Percentiles rank a stretch among this genome's conserved stretches.
Conservation (phyloP, 331 rosid genomes). For the Phaseolus coccineus region DNA sequence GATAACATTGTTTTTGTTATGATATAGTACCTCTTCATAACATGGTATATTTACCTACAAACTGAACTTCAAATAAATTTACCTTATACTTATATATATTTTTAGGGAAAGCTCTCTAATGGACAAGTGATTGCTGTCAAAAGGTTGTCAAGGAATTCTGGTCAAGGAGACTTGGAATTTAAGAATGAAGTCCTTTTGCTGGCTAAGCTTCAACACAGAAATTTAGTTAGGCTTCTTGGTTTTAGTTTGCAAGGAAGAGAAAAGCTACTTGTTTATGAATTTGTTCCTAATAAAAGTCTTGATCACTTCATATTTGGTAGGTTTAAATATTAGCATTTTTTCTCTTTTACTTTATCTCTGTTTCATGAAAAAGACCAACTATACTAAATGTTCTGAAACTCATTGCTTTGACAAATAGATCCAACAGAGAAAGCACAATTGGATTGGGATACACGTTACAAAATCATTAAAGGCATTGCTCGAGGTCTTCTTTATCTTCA, state of each 20-base stretch:
- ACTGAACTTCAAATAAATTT: neutral
- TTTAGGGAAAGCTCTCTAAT: slow-evolving; percentile 43
- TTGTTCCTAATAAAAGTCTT: neutral
- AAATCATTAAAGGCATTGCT: neutral
- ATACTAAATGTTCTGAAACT: neutral
- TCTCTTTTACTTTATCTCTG: neutral
- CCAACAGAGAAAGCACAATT: neutral
- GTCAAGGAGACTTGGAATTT: slow-evolving; percentile 39
- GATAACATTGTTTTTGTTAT: neutral
- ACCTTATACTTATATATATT: neutral
- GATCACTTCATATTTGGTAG: neutral
- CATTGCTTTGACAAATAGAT: neutral
- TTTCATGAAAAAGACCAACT: neutral
- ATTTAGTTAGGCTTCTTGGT: neutral
- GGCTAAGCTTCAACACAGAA: neutral
- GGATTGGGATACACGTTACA: neutral
- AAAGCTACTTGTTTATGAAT: too few relatives aligned
- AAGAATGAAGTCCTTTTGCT: neutral
- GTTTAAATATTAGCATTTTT: neutral
- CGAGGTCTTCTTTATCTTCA: neutral
- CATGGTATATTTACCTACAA: neutral
- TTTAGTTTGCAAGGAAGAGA: neutral
- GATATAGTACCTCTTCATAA: neutral
- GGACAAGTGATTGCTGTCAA: slow-evolving; percentile 56
- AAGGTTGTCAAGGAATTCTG: slow-evolving; percentile 36